Conservation (phyloP, 2,329 filamentous ascomycete species). For the Pestalotiopsis sp. region DNA sequence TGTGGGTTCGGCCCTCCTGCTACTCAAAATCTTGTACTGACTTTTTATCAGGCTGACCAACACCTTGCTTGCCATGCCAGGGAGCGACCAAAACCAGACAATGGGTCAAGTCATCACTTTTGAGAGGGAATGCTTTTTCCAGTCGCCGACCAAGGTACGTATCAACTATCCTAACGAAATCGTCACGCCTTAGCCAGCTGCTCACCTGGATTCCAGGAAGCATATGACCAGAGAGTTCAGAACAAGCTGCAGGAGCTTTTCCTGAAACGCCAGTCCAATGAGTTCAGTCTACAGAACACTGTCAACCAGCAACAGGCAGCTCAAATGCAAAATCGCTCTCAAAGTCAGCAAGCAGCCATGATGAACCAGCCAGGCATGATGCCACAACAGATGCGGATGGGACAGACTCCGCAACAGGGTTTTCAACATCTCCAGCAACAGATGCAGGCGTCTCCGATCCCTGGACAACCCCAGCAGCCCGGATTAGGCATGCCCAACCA, state of each 20-base stretch:
- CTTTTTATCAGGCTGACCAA: constrained; percentile 51
- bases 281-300: constrained; percentile 51
- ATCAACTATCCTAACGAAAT: background rate
- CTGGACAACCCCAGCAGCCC: constrained; percentile 46
- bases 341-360: constrained; percentile 43
- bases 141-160: constrained; percentile 51
- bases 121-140: constrained; percentile 51
- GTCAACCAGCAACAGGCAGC: constrained; percentile 46
- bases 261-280: constrained; percentile 53
- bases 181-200: background rate
- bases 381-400: constrained; percentile 57
- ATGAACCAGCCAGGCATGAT: constrained; percentile 52
- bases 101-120: constrained; percentile 45
- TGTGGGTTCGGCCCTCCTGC: constrained; percentile 33
- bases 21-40: constrained; percentile 14
- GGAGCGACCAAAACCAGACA: constrained; percentile 43
- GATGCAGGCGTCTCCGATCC: constrained; percentile 58
- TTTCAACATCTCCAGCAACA: constrained; percentile 63
- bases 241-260: constrained; percentile 52
- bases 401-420: constrained; percentile 52
- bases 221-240: constrained; percentile 52
- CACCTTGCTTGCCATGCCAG: constrained; percentile 47
- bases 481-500: constrained; percentile 45
- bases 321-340: constrained; percentile 30
- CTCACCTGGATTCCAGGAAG: constrained; percentile 37